Conservation (phyloP, 257 asterid genomes). For the Nicotiana benthamiana region DNA sequence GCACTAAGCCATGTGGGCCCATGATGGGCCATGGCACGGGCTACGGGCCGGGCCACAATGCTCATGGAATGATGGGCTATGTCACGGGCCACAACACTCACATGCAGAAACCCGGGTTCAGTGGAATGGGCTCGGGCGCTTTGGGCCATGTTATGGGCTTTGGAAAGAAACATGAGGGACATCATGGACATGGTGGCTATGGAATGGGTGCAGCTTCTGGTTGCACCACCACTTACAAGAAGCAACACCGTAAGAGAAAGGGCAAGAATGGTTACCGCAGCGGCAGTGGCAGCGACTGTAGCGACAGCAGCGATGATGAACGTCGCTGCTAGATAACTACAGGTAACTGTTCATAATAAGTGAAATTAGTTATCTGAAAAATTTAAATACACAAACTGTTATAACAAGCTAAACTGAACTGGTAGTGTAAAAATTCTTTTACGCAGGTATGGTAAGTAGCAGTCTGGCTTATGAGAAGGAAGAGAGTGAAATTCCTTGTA, state of each 20-base stretch:
- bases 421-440: background rate
- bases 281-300: background rate
- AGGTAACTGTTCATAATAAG: background rate
- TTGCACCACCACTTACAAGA: background rate
- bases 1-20: background rate
- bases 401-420: background rate
- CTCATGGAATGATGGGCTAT: background rate
- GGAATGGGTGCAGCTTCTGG: slow-evolving; percentile 1
- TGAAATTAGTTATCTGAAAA: background rate
- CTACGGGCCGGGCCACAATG: background rate
- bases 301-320: slow-evolving; percentile 1
- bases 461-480: background rate
- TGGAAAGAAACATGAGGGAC: slow-evolving; percentile 4
- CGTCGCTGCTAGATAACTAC: background rate
- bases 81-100: background rate
- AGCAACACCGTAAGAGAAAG: background rate
- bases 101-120: background rate
- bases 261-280: background rate
- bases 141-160: slow-evolving; percentile 7
- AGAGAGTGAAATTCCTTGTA: background rate
- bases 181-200: background rate
- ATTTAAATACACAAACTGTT: background rate
- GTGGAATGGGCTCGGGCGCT: background rate
- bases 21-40: background rate
- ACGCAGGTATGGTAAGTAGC: background rate